A percentile compares a stretch with the other conserved stretches of the same genome.
Conservation (phyloP, 805 yeast genomes). For the Kodamaea nitidulidarum region DNA sequence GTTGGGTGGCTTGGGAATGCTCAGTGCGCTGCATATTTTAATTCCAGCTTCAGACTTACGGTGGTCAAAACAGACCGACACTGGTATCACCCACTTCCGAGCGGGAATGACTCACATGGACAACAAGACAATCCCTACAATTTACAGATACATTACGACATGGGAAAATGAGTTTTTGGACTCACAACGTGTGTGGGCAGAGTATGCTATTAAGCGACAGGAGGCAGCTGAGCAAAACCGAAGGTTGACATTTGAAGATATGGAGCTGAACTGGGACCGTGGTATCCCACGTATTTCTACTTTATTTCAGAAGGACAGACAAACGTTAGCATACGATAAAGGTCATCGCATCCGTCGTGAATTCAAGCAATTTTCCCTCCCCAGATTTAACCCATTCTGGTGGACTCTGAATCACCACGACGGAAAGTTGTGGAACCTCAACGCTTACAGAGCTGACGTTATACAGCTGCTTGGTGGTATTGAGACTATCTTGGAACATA, state of each 20-base stretch:
- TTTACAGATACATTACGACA: slow-evolving; percentile 85
- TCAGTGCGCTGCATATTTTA: slow-evolving; percentile 91
- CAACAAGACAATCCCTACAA: slow-evolving; percentile 81
- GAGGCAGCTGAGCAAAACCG: slow-evolving; percentile 85
- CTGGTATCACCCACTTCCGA: slow-evolving; percentile 91
- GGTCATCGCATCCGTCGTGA: slow-evolving; percentile 84
- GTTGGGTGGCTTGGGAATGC: slow-evolving; percentile 95
- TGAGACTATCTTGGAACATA: slow-evolving; percentile 92
- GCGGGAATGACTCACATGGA: slow-evolving; percentile 88
- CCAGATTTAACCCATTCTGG: slow-evolving; percentile 88
- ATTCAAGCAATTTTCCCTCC: slow-evolving; percentile 67
- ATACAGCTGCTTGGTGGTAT: slow-evolving; percentile 97
- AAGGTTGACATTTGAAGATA: slow-evolving; percentile 84
- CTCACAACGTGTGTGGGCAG: slow-evolving; percentile 97
- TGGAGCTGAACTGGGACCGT: slow-evolving; percentile 93
- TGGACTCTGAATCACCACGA: slow-evolving; percentile 94
- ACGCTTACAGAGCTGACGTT: slow-evolving; percentile 90
- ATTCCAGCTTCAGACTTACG: slow-evolving; percentile 90
- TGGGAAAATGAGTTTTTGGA: slow-evolving; percentile 97
- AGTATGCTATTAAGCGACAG: slow-evolving; percentile 82
- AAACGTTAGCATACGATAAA: slow-evolving; percentile 89
- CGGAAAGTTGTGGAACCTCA: slow-evolving; percentile 92
- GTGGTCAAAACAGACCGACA: slow-evolving; percentile 91
- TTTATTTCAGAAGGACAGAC: slow-evolving; percentile 89
- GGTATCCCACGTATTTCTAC: slow-evolving; percentile 97